Evolutionary conservation across 2,329 filamentous ascomycete genomes (phyloP), one percentile per base, ranked within the genome.

Genomic region (Beauveria scarabaeidicola): DNA sequence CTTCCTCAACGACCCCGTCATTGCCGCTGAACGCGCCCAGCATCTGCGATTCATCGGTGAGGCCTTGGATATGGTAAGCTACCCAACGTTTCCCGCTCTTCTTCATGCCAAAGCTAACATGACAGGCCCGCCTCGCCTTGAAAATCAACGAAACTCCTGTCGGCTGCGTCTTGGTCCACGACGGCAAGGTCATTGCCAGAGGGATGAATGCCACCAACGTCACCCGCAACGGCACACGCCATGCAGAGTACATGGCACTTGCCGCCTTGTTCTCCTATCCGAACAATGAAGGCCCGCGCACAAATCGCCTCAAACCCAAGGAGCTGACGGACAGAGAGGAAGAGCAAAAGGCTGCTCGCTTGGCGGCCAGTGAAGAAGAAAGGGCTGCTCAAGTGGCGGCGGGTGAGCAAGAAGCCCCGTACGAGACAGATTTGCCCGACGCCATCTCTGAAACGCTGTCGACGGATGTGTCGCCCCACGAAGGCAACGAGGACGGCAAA

Each of bases 141-240:
- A 78, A 78, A 66, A 89, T 84, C 63, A 92, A 96, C 66, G 94
- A 99, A 76, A 97, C 95, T 1, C 94, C 94, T 1, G 94, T 99
- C 21, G 95, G 94, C 52, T 99, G 94, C 73, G 91, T 99, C 36
- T 86, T 99, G 57, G 92, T 97, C 23, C 83, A 91, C 70, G 75
- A 90, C 29, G 87, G 85, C 64, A 80, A 84, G 65, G 81, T 97
- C 64, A 91, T 99, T 64, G 92, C 90, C 46, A 83, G 82, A 63
- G 94, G 94, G 63, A 97, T 97, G 89, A 99, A 99, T 68, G 94
- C 95, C 64, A 99, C 94, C 57, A 99, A 97, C 68, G 81, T 89
- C 66, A 94, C 89, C 27, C 85, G 93, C 52, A 86, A 96, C 77
- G 94, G 94, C 48, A 97, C 94, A 51, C 86, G 92, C 27, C 94